Evolutionary conservation across 768 basidiomycete species (phyloP).

Genomic region (Suillus decipiens): DNA sequence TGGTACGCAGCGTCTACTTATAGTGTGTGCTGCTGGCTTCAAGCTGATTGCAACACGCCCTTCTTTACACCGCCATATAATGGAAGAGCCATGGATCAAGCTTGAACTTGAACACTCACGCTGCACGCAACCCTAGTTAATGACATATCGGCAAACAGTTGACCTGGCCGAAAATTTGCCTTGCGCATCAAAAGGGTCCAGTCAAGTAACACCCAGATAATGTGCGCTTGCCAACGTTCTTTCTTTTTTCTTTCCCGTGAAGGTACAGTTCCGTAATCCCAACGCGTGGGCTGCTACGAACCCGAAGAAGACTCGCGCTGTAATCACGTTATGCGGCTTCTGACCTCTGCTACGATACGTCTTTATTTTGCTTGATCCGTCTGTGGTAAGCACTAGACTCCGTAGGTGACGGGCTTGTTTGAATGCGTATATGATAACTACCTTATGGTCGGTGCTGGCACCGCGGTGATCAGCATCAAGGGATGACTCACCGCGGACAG

Average conservation of each 20-base stretch:
- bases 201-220: neutral
- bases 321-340: neutral
- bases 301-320: conserved; percentile 3
- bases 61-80: conserved; percentile 5
- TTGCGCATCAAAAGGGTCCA: conserved; percentile 6
- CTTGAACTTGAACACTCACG: neutral
- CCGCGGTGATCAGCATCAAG: neutral
- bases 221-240: too few species aligned
- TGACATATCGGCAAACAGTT: neutral
- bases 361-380: neutral
- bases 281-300: neutral
- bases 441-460: neutral
- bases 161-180: neutral
- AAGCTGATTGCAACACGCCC: neutral
- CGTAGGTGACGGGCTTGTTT: neutral
- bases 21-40: neutral
- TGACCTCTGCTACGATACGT: neutral
- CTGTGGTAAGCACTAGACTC: neutral
- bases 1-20: neutral
- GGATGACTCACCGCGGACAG: neutral
- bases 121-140: conserved; percentile 1
- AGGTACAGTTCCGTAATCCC: neutral
- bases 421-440: neutral
- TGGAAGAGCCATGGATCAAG: conserved; percentile 8
- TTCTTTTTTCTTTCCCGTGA: neutral